Conservation (phyloP, 495 filamentous ascomycete genomes). For the Xylaria scruposa region DNA sequence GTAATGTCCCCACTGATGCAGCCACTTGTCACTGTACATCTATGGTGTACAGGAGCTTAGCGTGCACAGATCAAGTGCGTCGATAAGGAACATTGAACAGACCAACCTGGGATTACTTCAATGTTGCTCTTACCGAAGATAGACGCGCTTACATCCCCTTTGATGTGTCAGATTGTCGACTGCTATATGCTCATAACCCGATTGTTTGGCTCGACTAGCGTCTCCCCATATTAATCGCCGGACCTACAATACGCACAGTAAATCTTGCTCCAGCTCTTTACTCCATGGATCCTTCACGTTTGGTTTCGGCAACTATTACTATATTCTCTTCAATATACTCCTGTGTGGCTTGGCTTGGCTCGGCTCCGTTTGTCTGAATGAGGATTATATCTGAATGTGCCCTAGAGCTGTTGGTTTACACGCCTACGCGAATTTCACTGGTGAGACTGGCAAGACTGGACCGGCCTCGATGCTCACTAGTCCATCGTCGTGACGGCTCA, state of each 20-base stretch:
- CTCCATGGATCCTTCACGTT: background rate
- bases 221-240: background rate
- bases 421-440: background rate
- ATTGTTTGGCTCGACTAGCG: conserved; percentile 8
- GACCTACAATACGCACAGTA: background rate
- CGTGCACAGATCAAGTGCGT: conserved; percentile 7
- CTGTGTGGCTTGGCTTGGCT: background rate
- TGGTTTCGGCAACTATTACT: conserved; percentile 3
- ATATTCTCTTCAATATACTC: background rate
- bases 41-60: background rate
- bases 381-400: background rate
- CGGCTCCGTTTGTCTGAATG: background rate
- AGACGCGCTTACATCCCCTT: background rate
- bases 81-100: background rate
- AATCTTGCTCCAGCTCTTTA: background rate
- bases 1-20: background rate
- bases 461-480: conserved; percentile 22
- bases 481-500: conserved; percentile 1
- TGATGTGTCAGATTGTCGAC: background rate
- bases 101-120: background rate
- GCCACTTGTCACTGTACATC: background rate
- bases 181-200: conserved; percentile 10
- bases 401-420: background rate
- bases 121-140: background rate
- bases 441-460: background rate